Base-by-base conservation (phyloP, 2,329 filamentous ascomycete genomes). In the Magnaporthiopsis rhizophila region DNA sequence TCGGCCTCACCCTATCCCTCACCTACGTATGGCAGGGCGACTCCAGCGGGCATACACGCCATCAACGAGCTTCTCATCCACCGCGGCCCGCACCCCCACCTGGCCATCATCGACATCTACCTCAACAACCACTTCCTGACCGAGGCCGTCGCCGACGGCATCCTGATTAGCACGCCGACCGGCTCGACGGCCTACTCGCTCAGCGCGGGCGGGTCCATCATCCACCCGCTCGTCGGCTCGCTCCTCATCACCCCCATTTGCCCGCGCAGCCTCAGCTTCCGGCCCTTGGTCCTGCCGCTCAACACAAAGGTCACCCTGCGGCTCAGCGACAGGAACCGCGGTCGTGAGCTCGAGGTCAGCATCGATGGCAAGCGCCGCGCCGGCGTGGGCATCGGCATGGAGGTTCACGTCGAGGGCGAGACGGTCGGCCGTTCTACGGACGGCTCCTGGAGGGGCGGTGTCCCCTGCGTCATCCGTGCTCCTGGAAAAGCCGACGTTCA, bases 21-120 rank as follows among this genome's bases (percentile, higher is more conserved):
- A 3, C 15, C 53, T n/a, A 3, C 53, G 26, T 58, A 21, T 5
- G 30, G 26, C 30, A 56, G 32, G 11, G 53, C 64, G 30, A 64
- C 68, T 0, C 75, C 77, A 0, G 77, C 79, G 0, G 78, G 79
- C 0, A 75, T 88, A 45, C 84, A 86, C 67, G 95, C 95, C 62
- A 91, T 98, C 79, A 99, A 99, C 74, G 95, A 99, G 76, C 88
- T 99, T 13, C 89, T 96, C 1, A 89, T 99, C 50, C 95, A 99
- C 75, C 88, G 95, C 28, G 95, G 95, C 57, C 88, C 89, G 45
- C 89, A 94, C 67, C 92, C 95, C 0, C 94, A 98, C 75, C 84
- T 99, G 7, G 91, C 92, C 53, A 89, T 97, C 68, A 91, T 99
- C 69, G 91, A 96, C 72, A 91, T 99, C 58, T 95, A 88, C 71